Conservation (phyloP, 169 alveolate genomes). For the Plasmodium ovale region DNA sequence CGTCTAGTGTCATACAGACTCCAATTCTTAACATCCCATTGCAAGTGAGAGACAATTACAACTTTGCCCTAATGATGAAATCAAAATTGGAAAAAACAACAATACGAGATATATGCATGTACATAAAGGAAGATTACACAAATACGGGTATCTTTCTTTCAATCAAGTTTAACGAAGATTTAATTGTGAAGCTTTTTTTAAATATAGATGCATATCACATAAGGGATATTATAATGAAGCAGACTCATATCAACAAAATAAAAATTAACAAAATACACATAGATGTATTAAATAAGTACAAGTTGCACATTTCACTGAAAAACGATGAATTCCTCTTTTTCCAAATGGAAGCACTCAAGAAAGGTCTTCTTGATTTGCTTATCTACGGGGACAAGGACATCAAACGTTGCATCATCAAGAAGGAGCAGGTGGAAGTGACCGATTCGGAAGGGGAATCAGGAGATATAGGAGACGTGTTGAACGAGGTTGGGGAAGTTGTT, state of each 20-base stretch:
- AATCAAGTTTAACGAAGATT: slow-evolving; percentile 89
- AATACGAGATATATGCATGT: slow-evolving; percentile 87
- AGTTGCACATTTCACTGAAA: slow-evolving; percentile 80
- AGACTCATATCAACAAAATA: slow-evolving; percentile 88
- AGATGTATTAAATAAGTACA: slow-evolving; percentile 81
- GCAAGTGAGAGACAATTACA: slow-evolving; percentile 78
- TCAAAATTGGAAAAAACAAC: slow-evolving; percentile 92
- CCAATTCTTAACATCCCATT: slow-evolving; percentile 95
- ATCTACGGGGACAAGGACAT: slow-evolving; percentile 86
- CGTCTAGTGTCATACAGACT: slow-evolving; percentile 95
- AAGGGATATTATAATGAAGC: slow-evolving; percentile 86
- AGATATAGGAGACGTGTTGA: neutral
- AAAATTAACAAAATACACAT: slow-evolving; percentile 86
- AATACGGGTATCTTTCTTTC: slow-evolving; percentile 92
- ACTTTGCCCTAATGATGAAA: slow-evolving; percentile 91
- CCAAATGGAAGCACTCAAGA: slow-evolving; percentile 86
- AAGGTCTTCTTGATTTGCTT: slow-evolving; percentile 82
- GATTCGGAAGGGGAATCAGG: slow-evolving; percentile 5
- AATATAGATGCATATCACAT: slow-evolving; percentile 91
- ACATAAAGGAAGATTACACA: slow-evolving; percentile 94
- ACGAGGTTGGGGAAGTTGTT: neutral
- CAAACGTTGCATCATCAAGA: slow-evolving; percentile 89
- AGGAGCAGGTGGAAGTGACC: slow-evolving; percentile 86
- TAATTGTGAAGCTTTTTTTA: slow-evolving; percentile 88
- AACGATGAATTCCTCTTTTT: slow-evolving; percentile 81